phyloP scores from a whole-genome alignment of 805 yeast species.

The Metschnikowia matae region DNA sequence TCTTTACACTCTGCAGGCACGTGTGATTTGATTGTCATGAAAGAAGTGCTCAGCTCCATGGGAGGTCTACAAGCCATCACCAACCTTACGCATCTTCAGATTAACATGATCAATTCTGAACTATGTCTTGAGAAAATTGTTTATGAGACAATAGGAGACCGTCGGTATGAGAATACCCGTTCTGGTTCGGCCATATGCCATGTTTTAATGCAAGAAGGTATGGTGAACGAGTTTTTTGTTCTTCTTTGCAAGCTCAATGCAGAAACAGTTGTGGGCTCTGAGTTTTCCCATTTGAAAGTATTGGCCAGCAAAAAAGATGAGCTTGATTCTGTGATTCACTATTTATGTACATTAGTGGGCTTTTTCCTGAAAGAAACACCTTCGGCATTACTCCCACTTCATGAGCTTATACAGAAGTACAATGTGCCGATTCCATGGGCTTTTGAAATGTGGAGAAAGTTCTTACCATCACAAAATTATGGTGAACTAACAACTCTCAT shows the following conservation, averaged over 20 bases:
- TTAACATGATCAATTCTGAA: constrained; percentile 63
- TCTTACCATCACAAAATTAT: constrained; percentile 26
- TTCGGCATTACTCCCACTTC: constrained; percentile 35
- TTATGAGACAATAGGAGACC: constrained; percentile 55
- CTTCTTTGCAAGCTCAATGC: constrained; percentile 50
- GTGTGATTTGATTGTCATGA: constrained; percentile 58
- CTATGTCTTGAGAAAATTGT: constrained; percentile 51
- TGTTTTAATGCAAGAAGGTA: constrained; percentile 40
- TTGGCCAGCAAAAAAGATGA: constrained; percentile 73
- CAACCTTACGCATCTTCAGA: constrained; percentile 63
- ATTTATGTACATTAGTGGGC: constrained; percentile 55
- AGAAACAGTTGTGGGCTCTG: constrained; percentile 29
- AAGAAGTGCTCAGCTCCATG: constrained; percentile 65
- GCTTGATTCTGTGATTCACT: constrained; percentile 58
- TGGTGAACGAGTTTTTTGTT: constrained; percentile 61
- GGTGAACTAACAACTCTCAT: constrained; percentile 5
- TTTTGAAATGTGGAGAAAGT: constrained; percentile 72
- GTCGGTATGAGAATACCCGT: constrained; percentile 42
- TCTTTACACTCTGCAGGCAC: constrained; percentile 58
- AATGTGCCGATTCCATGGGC: constrained; percentile 58
- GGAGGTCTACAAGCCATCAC: constrained; percentile 73
- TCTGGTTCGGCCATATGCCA: constrained; percentile 51
- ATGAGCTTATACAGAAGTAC: constrained; percentile 38
- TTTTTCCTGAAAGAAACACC: constrained; percentile 41
- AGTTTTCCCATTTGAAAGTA: constrained; percentile 58